These are phyloP conservation scores for Escallonia rubra DNA, from an alignment of 129 eudicot genomes.

Conservation along the genomic window DNA sequence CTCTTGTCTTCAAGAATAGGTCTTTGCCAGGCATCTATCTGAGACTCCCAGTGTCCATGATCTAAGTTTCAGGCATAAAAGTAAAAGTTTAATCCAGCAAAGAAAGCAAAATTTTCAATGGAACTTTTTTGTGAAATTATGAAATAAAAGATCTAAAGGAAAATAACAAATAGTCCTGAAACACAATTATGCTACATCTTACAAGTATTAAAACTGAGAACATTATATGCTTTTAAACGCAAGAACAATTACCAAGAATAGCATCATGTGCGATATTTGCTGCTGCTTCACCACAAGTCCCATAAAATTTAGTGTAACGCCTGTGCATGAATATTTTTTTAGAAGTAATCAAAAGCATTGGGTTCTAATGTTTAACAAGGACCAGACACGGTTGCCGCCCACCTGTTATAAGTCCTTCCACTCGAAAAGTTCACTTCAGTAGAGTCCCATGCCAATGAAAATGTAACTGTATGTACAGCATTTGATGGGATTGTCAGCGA, in stretches of 20 bases:
- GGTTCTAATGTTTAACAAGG: neutral
- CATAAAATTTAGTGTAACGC: constrained; percentile 63
- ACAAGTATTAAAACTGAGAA: neutral
- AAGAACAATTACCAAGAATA: constrained; percentile 30
- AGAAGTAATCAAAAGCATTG: constrained; percentile 14
- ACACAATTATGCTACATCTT: neutral
- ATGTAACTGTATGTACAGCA: constrained; percentile 36
- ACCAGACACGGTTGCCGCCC: neutral
- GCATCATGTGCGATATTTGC: constrained; percentile 58
- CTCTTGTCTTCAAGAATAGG: constrained; percentile 59
- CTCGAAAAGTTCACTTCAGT: constrained; percentile 42
- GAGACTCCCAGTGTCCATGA: constrained; percentile 51
- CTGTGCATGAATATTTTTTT: constrained; percentile 22
- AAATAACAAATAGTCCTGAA: neutral
- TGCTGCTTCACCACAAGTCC: constrained; percentile 39
- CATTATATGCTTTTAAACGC: constrained; percentile 1
- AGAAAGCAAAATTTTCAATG: neutral
- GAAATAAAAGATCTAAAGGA: neutral
- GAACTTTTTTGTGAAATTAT: neutral
- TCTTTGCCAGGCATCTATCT: constrained; percentile 63
- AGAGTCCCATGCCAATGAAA: constrained; percentile 67
- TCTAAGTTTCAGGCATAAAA: constrained; percentile 21
- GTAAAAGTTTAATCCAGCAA: neutral
- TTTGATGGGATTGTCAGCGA: constrained; percentile 43
- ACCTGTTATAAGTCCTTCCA: constrained; percentile 59